Percentiles rank a stretch among this genome's conserved stretches.
phyloP scores from a whole-genome alignment of 2,329 filamentous ascomycete genomes.

The Thielaviopsis euricoi region DNA sequence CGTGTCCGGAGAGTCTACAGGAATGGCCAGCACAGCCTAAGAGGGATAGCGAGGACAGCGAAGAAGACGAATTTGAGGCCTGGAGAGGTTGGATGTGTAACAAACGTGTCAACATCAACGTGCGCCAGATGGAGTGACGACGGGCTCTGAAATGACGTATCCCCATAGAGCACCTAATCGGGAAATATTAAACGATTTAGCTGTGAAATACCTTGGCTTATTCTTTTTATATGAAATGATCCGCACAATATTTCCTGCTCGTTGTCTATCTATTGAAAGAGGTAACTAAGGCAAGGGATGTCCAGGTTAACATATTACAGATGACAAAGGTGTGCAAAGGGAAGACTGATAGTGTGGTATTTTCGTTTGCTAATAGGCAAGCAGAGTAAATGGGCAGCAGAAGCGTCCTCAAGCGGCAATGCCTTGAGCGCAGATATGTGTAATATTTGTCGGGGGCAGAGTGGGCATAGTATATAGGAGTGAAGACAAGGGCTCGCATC shows the following conservation, averaged over 20 bases:
- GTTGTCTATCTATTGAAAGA: too few species aligned
- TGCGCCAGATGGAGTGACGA: conserved; percentile 64
- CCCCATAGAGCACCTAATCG: not conserved
- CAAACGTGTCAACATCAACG: conserved; percentile 84
- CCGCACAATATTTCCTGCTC: too few species aligned
- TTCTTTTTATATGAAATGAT: too few species aligned
- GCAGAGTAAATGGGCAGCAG: too few species aligned
- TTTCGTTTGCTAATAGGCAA: too few species aligned
- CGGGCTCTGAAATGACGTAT: not conserved
- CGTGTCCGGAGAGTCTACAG: conserved; percentile 58
- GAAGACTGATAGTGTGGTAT: too few species aligned
- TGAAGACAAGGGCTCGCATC: not conserved
- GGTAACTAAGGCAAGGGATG: too few species aligned
- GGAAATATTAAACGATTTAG: not conserved
- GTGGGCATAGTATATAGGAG: not conserved
- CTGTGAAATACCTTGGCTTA: too few species aligned
- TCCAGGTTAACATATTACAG: too few species aligned
- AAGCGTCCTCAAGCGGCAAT: too few species aligned
- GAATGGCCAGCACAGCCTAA: conserved; percentile 48
- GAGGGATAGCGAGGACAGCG: conserved; percentile 11
- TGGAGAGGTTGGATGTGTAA: conserved; percentile 81
- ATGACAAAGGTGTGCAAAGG: too few species aligned
- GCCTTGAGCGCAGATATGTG: not conserved
- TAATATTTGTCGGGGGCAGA: not conserved
- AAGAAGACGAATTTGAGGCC: conserved; percentile 35